Evolutionary conservation across 768 basidiomycete species (phyloP).

Genomic region (Coprinellus micaceus): DNA sequence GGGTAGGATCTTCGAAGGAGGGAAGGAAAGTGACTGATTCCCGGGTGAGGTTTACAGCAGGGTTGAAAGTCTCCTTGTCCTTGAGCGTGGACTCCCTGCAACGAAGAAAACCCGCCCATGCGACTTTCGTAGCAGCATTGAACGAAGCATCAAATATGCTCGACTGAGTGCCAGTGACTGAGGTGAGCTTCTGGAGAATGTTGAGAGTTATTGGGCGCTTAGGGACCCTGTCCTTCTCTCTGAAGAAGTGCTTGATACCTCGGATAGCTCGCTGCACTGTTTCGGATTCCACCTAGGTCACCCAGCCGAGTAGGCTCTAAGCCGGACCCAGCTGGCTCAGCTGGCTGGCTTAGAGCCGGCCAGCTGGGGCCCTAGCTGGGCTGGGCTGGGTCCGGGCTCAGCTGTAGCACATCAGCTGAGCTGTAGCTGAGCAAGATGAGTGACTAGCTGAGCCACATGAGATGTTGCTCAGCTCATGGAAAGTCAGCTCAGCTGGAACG

Average conservation of each 20-base stretch:
- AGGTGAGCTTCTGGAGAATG: constrained; percentile 16
- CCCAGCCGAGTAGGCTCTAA: too few relatives aligned
- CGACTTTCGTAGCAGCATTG: constrained; percentile 17
- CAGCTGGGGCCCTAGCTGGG: too few relatives aligned
- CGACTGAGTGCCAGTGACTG: not conserved
- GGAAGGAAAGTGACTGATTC: constrained; percentile 24
- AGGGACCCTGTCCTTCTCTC: constrained; percentile 22
- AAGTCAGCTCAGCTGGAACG: too few relatives aligned
- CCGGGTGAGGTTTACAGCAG: constrained; percentile 18
- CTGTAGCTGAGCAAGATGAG: too few relatives aligned
- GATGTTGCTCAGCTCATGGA: too few relatives aligned
- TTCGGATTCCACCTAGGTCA: too few relatives aligned
- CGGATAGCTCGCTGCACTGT: constrained; percentile 25
- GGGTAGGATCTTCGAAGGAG: constrained; percentile 17
- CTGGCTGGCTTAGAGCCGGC: too few relatives aligned
- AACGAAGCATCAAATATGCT: constrained; percentile 7
- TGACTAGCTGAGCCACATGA: too few relatives aligned
- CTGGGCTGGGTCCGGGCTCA: too few relatives aligned
- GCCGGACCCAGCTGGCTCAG: too few relatives aligned
- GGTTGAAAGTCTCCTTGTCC: constrained; percentile 1
- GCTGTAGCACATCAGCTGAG: too few relatives aligned
- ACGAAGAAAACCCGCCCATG: constrained; percentile 20
- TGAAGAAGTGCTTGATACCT: constrained; percentile 29
- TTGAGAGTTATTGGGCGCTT: constrained; percentile 22
- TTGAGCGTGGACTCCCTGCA: constrained; percentile 16